These are phyloP conservation scores for Penicillium sp. DNA, from an alignment of 2,329 filamentous ascomycete genomes.

Conservation along the genomic window DNA sequence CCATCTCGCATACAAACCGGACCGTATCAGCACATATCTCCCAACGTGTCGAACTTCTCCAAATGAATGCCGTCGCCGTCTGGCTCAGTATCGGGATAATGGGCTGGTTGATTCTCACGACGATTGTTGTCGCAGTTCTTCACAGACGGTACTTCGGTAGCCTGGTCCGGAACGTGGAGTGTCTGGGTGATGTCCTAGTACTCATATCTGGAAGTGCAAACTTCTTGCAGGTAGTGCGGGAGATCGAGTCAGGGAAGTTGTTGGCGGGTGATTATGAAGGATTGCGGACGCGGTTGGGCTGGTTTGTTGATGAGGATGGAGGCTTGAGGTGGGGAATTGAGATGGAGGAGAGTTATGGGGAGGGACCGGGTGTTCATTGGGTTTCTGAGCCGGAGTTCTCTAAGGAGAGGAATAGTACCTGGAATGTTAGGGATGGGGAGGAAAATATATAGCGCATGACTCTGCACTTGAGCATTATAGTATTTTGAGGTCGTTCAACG, in stretches of 20 bases:
- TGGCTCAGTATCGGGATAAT: slow-evolving; percentile 18
- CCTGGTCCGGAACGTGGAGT: slow-evolving; percentile 16
- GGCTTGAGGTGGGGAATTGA: slow-evolving; percentile 18
- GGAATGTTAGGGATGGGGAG: slow-evolving; percentile 8
- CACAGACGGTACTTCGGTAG: slow-evolving; percentile 17
- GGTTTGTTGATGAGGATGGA: slow-evolving; percentile 20
- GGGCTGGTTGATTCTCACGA: slow-evolving; percentile 16
- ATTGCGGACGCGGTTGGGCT: slow-evolving; percentile 15
- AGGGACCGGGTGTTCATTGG: slow-evolving; percentile 15
- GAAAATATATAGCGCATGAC: not conserved
- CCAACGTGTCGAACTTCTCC: slow-evolving; percentile 15
- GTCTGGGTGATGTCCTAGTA: slow-evolving; percentile 17
- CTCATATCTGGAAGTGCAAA: slow-evolving; percentile 19
- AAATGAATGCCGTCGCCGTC: slow-evolving; percentile 19
- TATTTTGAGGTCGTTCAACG: no score
- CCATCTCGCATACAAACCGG: slow-evolving; percentile 19
- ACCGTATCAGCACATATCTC: slow-evolving; percentile 4
- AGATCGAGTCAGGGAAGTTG: slow-evolving; percentile 12
- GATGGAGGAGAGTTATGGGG: slow-evolving; percentile 16
- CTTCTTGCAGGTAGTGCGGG: slow-evolving; percentile 12
- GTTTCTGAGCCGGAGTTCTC: slow-evolving; percentile 12
- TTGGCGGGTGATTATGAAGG: slow-evolving; percentile 6
- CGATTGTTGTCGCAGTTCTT: slow-evolving; percentile 6
- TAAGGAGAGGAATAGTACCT: slow-evolving; percentile 11
- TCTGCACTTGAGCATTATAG: not conserved